These are phyloP conservation scores for Tephrocybe sp. DNA, from an alignment of 768 basidiomycete species.

Conservation along the genomic window DNA sequence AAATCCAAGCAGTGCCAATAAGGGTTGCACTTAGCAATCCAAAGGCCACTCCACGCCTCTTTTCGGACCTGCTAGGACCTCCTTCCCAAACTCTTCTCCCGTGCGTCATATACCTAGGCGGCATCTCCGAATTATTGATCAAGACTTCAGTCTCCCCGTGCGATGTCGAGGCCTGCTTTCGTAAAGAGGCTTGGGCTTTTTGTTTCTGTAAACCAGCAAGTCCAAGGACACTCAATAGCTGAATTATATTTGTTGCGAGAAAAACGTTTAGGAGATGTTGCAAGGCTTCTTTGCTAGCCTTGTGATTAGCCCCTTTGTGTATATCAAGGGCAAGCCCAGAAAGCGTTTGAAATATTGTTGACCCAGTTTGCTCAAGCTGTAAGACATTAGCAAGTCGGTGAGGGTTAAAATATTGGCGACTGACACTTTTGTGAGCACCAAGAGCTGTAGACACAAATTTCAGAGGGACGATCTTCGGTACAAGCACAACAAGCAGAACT, in stretches of 20 bases:
- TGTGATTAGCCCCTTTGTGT: conserved; percentile 25
- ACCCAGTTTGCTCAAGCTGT: conserved; percentile 75
- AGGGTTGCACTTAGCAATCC: conserved; percentile 39
- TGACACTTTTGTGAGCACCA: conserved; percentile 76
- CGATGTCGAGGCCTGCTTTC: conserved; percentile 1
- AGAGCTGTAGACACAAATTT: conserved; percentile 80
- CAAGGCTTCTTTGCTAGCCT: conserved; percentile 31
- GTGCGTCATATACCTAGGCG: conserved; percentile 21
- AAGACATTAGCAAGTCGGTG: neutral
- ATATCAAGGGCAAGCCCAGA: conserved; percentile 69
- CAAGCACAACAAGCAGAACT: conserved; percentile 76
- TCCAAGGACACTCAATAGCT: conserved; percentile 49
- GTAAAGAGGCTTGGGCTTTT: conserved; percentile 29
- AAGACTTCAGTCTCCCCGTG: conserved; percentile 8
- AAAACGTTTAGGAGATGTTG: conserved; percentile 61
- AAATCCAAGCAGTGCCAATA: conserved; percentile 56
- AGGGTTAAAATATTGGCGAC: conserved; percentile 20
- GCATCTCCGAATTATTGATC: conserved; percentile 13
- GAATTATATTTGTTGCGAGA: conserved; percentile 54
- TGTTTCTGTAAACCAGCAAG: conserved; percentile 49
- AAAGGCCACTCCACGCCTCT: conserved; percentile 51
- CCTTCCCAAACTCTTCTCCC: conserved; percentile 22
- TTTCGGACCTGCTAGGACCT: conserved; percentile 28
- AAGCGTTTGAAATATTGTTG: conserved; percentile 70
- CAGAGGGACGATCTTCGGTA: conserved; percentile 66